A percentile compares a stretch with the other conserved stretches of the same genome.
Evolutionary conservation across 768 basidiomycete species (phyloP).

Genomic region (Panaeolus papilionaceus): DNA sequence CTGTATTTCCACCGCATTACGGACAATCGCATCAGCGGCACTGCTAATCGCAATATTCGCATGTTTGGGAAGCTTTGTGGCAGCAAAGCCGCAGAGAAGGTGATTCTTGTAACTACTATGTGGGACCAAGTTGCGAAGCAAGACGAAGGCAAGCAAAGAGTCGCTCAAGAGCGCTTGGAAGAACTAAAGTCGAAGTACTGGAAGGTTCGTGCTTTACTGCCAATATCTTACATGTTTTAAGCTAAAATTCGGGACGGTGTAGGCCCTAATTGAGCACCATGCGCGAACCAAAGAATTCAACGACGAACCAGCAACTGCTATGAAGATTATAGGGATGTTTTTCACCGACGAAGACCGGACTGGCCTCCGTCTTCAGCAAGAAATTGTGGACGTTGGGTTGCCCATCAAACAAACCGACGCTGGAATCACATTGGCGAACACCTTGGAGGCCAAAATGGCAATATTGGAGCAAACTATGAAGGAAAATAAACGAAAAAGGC

Average conservation of each 20-base stretch:
- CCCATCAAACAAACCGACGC: conserved; percentile 2
- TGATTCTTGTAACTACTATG: conserved; percentile 57
- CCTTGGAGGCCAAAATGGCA: background rate
- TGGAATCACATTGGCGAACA: conserved; percentile 1
- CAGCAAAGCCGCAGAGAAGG: conserved; percentile 43
- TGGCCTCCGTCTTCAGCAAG: background rate
- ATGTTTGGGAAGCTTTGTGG: conserved; percentile 57
- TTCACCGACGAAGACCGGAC: background rate
- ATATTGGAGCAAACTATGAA: background rate
- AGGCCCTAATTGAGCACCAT: background rate
- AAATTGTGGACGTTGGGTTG: background rate
- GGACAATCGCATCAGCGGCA: conserved; percentile 47
- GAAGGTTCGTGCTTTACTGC: background rate
- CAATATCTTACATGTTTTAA: background rate
- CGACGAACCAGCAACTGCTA: background rate
- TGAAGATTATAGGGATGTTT: background rate
- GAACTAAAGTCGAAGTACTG: conserved; percentile 2
- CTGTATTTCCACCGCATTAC: conserved; percentile 52
- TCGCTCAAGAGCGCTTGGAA: background rate
- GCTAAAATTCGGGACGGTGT: background rate
- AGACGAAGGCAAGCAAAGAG: background rate
- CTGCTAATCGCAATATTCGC: conserved; percentile 47
- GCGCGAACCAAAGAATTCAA: conserved; percentile 1
- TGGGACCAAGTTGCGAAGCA: conserved; percentile 39
- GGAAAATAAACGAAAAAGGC: background rate